Evolutionary conservation across 2,329 filamentous ascomycete species (phyloP).

Genomic region (Graphilbum sp.): DNA sequence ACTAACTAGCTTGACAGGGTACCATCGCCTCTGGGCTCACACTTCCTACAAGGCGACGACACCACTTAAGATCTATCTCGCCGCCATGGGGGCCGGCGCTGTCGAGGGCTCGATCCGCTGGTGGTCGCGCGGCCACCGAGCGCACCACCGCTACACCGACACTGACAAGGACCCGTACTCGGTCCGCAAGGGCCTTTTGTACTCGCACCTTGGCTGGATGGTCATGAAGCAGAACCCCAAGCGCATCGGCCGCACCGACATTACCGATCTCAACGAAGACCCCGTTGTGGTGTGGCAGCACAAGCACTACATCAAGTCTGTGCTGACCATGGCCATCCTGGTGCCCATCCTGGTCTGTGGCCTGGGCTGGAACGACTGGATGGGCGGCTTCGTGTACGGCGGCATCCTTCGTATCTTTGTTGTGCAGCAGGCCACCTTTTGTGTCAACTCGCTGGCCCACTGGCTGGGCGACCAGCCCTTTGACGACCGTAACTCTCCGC

Average conservation of each 20-base stretch:
- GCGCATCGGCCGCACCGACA: conserved; percentile 73
- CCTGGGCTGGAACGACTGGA: conserved; percentile 65
- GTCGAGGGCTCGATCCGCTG: conserved; percentile 76
- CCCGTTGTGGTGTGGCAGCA: conserved; percentile 77
- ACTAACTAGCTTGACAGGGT: no score
- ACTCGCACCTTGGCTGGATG: conserved; percentile 83
- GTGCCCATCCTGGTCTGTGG: conserved; percentile 64
- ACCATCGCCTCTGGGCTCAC: conserved; percentile 77
- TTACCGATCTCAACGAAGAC: conserved; percentile 76
- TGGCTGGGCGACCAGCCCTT: conserved; percentile 88
- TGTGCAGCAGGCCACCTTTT: conserved; percentile 85
- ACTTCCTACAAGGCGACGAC: conserved; percentile 63
- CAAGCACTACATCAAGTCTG: conserved; percentile 67
- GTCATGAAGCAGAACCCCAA: conserved; percentile 87
- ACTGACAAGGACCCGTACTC: conserved; percentile 87
- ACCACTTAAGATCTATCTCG: conserved; percentile 68
- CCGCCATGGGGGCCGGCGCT: conserved; percentile 64
- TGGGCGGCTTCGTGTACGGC: conserved; percentile 69
- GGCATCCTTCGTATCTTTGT: conserved; percentile 79
- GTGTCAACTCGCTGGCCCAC: conserved; percentile 80
- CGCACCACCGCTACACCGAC: conserved; percentile 83
- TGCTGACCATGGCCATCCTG: conserved; percentile 59
- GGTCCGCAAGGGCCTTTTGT: conserved; percentile 72
- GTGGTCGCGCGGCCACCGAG: conserved; percentile 78
- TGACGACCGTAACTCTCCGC: conserved; percentile 80